Base-by-base conservation (phyloP, 2,329 filamentous ascomycete genomes). In the Cadophora sp. region DNA sequence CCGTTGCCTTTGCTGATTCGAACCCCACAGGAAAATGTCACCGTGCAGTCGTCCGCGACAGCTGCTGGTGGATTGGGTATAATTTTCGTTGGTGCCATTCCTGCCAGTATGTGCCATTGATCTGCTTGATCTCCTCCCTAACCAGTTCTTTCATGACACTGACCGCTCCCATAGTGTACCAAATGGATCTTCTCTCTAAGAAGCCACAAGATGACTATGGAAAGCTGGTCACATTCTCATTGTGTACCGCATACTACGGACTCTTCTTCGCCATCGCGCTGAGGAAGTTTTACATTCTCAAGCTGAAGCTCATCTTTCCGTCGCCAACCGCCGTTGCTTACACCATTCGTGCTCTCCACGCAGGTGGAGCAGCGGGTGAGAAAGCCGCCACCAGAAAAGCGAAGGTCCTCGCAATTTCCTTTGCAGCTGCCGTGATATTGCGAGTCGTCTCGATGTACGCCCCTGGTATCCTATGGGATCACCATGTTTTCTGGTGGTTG, bases 281-380 rank as follows among this genome's bases (percentile, higher is more conserved):
- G n/a, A 14, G 59, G 19, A 62, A 62, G 12, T 62, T 62, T n/a
- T 62, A 62, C 59, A 62, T 62, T 11, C 26, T 62, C 3, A 62
- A 51, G 46, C 14, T 62, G 26, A 62, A 62, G n/a, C 40, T 48
- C 40, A 62, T 62, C 59, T 62, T 62, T 34, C 59, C 59, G 4
- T 48, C 59, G 16, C 59, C 59, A 3, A 62, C 59, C 8, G 59
- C 59, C 4, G 46, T 51, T 3, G 59, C 59, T 12, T 48, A 48
- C 26, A 62, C 59, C 6, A 62, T 62, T 22, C 59, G 59, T 34
- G 46, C 40, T n/a, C 59, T 62, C 19, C 59, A 62, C 19, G 59
- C 59, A 22, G 40, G 40, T 22, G 59, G 59, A 22, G 26, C 40
- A 24, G 46, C 6, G 7, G 59, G 59, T 16, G 59, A 62, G 40